Conservation (phyloP, 352 stramenopile genomes). For the Globisporangium sylvaticum region DNA sequence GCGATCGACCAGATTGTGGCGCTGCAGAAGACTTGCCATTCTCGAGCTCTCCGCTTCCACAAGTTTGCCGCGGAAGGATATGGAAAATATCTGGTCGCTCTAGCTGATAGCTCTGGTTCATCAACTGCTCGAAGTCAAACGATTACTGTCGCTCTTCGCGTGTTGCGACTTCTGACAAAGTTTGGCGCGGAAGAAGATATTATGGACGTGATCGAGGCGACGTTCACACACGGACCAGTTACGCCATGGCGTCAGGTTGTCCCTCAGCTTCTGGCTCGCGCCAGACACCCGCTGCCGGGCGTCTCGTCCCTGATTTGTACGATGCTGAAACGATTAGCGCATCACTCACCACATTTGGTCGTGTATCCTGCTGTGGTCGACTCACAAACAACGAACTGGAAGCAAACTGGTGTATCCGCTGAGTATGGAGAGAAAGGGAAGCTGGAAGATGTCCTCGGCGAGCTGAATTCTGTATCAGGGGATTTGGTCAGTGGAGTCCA, state of each 20-base stretch:
- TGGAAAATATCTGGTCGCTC: conserved; percentile 14
- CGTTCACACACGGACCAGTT: conserved; percentile 47
- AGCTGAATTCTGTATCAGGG: conserved; percentile 33
- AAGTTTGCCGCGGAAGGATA: conserved; percentile 40
- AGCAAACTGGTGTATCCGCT: background rate
- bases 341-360: conserved; percentile 54
- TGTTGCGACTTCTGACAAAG: conserved; percentile 62
- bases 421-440: conserved; percentile 8
- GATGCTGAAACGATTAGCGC: conserved; percentile 64
- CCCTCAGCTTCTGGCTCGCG: conserved; percentile 67
- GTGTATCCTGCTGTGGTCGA: conserved; percentile 78
- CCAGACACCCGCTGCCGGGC: conserved; percentile 43
- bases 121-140: conserved; percentile 18
- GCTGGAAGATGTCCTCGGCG: conserved; percentile 38
- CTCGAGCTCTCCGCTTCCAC: conserved; percentile 33
- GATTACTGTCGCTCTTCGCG: conserved; percentile 50
- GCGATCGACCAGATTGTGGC: conserved; percentile 26
- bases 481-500: conserved; percentile 53
- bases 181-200: conserved; percentile 54
- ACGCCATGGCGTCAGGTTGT: conserved; percentile 61
- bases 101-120: background rate
- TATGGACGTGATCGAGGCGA: conserved; percentile 31
- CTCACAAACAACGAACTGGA: conserved; percentile 18
- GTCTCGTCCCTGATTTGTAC: conserved; percentile 51
- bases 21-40: conserved; percentile 33